Percentiles rank a stretch among this genome's conserved stretches.
Conservation (phyloP, 139 green algal genomes). For the Chlamydomonas applanata region DNA sequence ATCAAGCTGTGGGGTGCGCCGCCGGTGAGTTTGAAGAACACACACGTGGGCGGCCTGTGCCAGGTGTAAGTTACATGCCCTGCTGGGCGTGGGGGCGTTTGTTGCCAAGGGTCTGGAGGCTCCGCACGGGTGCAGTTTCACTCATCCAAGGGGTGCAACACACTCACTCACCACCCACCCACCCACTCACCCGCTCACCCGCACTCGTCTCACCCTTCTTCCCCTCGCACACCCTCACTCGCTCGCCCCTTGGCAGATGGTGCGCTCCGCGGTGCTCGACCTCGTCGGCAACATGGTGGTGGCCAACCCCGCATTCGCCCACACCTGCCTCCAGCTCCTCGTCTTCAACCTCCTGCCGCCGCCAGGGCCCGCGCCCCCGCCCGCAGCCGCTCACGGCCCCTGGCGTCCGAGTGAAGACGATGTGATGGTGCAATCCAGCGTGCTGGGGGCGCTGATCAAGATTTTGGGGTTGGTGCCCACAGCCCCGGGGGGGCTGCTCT, state of each 20-base stretch:
- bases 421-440: conserved; percentile 44
- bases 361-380: conserved; percentile 26
- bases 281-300: conserved; percentile 64
- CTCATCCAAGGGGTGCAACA: no score
- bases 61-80: no score
- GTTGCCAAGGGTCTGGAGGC: no score
- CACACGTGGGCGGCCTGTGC: no score
- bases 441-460: conserved; percentile 42
- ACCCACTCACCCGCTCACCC: no score
- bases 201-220: no score
- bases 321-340: conserved; percentile 69
- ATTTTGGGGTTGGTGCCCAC: conserved; percentile 75
- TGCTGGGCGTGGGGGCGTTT: no score
- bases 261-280: conserved; percentile 55
- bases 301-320: conserved; percentile 58
- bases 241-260: conserved; percentile 29
- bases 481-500: conserved; percentile 49
- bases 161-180: no score
- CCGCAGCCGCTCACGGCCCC: conserved; percentile 18
- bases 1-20: conserved; percentile 52
- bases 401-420: conserved; percentile 45
- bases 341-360: conserved; percentile 52
- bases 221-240: no score
- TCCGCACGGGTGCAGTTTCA: no score
- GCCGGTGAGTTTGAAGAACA: conserved; percentile 28